These are phyloP conservation scores for Pyrenophora seminiperda DNA, from an alignment of 2,329 filamentous ascomycete genomes.

Conservation along the genomic window DNA sequence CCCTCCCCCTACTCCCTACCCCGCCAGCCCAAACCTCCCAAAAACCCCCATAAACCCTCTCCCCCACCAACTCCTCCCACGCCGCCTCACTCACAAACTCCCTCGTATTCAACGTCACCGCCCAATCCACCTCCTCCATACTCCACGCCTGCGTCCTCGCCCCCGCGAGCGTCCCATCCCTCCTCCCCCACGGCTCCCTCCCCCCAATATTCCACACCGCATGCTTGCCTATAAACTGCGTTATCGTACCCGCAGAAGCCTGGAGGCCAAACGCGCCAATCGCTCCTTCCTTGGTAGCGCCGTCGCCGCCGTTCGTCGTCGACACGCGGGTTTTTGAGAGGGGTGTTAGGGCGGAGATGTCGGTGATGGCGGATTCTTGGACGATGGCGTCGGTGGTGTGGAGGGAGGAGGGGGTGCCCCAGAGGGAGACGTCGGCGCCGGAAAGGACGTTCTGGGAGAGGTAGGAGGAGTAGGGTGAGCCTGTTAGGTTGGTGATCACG, in stretches of 20 bases:
- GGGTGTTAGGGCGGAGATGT: background rate
- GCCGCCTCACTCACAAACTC: background rate
- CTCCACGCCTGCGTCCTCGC: background rate
- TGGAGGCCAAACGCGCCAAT: conserved; percentile 23
- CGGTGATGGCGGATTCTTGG: background rate
- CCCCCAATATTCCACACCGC: background rate
- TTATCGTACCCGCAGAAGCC: conserved; percentile 23
- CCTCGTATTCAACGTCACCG: background rate
- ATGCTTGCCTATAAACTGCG: conserved; percentile 21
- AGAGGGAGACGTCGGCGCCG: conserved; percentile 19
- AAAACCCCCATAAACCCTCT: too few relatives aligned
- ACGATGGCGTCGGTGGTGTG: conserved; percentile 5
- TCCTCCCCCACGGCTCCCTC: background rate
- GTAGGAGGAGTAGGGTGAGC: conserved; percentile 20
- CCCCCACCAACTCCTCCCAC: background rate
- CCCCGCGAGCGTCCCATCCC: background rate
- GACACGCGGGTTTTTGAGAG: conserved; percentile 4
- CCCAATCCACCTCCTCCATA: background rate
- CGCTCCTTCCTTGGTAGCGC: conserved; percentile 22
- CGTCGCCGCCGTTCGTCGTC: conserved; percentile 21
- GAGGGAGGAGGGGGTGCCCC: conserved; percentile 5
- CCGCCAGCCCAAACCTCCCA: too few relatives aligned
- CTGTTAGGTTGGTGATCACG: conserved; percentile 22
- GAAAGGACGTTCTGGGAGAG: conserved; percentile 22
- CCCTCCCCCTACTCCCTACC: too few relatives aligned